Evolutionary conservation across 1,139 yeast genomes (phyloP).

Genomic region (Nakaseomyces kungkrabaensis): DNA sequence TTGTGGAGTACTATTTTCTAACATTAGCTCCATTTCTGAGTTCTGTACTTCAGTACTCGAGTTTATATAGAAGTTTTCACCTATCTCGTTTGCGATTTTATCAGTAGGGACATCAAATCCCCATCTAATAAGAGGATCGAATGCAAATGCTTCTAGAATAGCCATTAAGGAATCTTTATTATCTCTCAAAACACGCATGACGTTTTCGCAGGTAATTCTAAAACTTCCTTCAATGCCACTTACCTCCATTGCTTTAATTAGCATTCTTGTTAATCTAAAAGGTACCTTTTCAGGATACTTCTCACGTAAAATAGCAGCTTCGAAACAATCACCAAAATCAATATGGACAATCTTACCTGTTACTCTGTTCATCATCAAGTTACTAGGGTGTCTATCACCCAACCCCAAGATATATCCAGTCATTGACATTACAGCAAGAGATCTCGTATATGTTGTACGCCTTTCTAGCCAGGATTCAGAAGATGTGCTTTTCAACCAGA

Average conservation of each 20-base stretch:
- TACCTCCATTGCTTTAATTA: slow-evolving; percentile 97
- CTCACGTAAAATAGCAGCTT: slow-evolving; percentile 92
- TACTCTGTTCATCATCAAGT: slow-evolving; percentile 84
- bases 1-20: slow-evolving; percentile 47
- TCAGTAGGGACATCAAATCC: slow-evolving; percentile 89
- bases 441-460: slow-evolving; percentile 89
- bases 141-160: slow-evolving; percentile 94
- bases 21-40: slow-evolving; percentile 59
- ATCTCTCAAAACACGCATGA: slow-evolving; percentile 86
- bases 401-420: slow-evolving; percentile 92
- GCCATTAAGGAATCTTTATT: slow-evolving; percentile 97
- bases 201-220: slow-evolving; percentile 94
- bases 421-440: slow-evolving; percentile 98
- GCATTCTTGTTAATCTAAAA: slow-evolving; percentile 91
- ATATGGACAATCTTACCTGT: slow-evolving; percentile 95
- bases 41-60: background rate
- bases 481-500: slow-evolving; percentile 92
- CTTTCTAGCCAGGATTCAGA: slow-evolving; percentile 98
- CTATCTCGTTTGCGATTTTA: slow-evolving; percentile 64
- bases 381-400: slow-evolving; percentile 97
- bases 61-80: slow-evolving; percentile 18
- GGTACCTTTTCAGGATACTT: slow-evolving; percentile 98
- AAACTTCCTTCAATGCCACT: slow-evolving; percentile 97
- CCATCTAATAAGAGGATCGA: slow-evolving; percentile 98
- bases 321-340: slow-evolving; percentile 99